Percentiles rank a stretch among this genome's conserved stretches.
These are phyloP conservation scores for Leucosporidium creatinivorum DNA, from an alignment of 768 basidiomycete species.

Conservation along the genomic window DNA sequence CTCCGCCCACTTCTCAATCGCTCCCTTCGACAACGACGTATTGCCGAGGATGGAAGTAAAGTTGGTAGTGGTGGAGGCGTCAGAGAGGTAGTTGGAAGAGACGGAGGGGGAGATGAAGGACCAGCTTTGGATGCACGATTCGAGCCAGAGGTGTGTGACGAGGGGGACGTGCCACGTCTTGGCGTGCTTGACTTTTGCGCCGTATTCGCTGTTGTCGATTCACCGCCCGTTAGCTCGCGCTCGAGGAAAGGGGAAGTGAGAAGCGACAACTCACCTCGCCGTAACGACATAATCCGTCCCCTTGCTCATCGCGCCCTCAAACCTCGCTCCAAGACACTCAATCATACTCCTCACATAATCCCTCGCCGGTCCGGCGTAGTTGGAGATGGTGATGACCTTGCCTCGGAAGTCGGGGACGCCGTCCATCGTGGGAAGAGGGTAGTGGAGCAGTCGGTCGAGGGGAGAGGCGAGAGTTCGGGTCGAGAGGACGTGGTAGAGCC, in stretches of 20 bases:
- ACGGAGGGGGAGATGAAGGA: slow-evolving; percentile 22
- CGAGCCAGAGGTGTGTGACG: slow-evolving; percentile 85
- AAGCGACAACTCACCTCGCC: slow-evolving; percentile 56
- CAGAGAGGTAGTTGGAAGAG: background rate
- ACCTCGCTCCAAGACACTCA: slow-evolving; percentile 63
- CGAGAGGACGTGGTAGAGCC: slow-evolving; percentile 73
- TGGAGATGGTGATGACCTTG: slow-evolving; percentile 74
- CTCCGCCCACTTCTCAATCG: slow-evolving; percentile 36
- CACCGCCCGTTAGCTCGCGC: slow-evolving; percentile 5
- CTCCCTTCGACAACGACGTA: slow-evolving; percentile 20
- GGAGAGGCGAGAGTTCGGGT: slow-evolving; percentile 39
- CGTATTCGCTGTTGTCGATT: slow-evolving; percentile 37
- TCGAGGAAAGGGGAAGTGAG: background rate
- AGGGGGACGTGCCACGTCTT: slow-evolving; percentile 72
- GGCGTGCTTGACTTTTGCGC: slow-evolving; percentile 65
- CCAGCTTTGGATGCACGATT: slow-evolving; percentile 82
- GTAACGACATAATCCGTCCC: slow-evolving; percentile 74
- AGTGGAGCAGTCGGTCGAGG: slow-evolving; percentile 71
- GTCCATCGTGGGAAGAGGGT: slow-evolving; percentile 44
- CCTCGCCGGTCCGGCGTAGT: slow-evolving; percentile 76
- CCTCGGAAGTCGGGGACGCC: background rate
- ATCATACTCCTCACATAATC: slow-evolving; percentile 85
- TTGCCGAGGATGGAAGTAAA: slow-evolving; percentile 15
- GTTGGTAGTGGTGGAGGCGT: slow-evolving; percentile 9
- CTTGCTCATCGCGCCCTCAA: slow-evolving; percentile 72